phyloP scores from a whole-genome alignment of 768 basidiomycete genomes.

The Lenzites betulinus region DNA sequence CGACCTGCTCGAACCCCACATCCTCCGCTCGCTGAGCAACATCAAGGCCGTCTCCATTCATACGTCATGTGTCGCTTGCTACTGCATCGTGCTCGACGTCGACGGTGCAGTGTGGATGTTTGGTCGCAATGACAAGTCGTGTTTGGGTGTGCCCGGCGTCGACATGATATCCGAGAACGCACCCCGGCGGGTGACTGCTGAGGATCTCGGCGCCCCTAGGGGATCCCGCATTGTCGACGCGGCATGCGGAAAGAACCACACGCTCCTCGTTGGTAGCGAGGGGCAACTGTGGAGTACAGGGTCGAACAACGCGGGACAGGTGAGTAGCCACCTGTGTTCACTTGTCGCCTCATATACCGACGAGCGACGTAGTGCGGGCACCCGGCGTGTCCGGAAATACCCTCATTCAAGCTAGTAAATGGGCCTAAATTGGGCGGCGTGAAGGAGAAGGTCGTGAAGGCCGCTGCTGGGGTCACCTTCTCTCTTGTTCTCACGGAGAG shows the following conservation, averaged over 20 bases:
- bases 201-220: conserved; percentile 62
- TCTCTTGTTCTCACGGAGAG: conserved; percentile 78
- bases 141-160: conserved; percentile 59
- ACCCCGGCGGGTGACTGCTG: conserved; percentile 60
- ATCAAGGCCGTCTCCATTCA: conserved; percentile 73
- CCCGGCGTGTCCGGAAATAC: conserved; percentile 60
- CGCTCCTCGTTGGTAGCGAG: conserved; percentile 77
- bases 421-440: conserved; percentile 56
- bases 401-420: conserved; percentile 62
- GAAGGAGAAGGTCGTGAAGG: conserved; percentile 68
- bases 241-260: conserved; percentile 82
- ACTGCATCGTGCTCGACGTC: conserved; percentile 71
- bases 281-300: conserved; percentile 87
- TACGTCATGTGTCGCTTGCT: conserved; percentile 74
- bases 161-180: conserved; percentile 69
- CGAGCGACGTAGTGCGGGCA: conserved; percentile 64
- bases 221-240: conserved; percentile 66
- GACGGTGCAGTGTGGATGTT: conserved; percentile 88
- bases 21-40: conserved; percentile 85
- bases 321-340: conserved; percentile 32
- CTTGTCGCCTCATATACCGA: conserved; percentile 1
- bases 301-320: conserved; percentile 80
- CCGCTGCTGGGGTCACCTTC: conserved; percentile 82
- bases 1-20: conserved; percentile 86
- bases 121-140: conserved; percentile 76